Conservation (phyloP, 2,329 filamentous ascomycete species). For the Ophiocordyceps robertsii region DNA sequence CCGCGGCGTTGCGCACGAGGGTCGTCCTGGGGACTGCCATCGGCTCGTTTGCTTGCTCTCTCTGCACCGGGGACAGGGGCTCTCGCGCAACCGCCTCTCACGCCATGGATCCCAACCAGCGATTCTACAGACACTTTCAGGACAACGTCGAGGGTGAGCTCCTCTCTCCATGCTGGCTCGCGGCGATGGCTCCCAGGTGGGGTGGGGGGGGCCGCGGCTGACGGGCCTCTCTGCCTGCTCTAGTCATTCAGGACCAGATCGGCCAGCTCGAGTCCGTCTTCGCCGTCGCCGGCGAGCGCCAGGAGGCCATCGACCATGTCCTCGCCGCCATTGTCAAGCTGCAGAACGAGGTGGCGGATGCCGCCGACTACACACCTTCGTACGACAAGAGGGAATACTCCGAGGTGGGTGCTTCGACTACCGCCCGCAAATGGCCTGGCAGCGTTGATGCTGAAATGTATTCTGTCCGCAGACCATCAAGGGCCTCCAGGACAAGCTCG, state of each 20-base stretch:
- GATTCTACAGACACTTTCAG: constrained; percentile 77
- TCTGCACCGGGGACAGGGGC: too few relatives aligned
- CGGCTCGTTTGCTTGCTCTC: too few relatives aligned
- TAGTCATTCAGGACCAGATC: constrained; percentile 69
- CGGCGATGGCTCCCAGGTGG: too few relatives aligned
- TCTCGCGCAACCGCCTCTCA: too few relatives aligned
- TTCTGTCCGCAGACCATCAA: constrained; percentile 52
- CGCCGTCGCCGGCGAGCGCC: constrained; percentile 55
- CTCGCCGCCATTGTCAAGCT: constrained; percentile 67
- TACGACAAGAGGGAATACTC: constrained; percentile 84
- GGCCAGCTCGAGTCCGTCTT: constrained; percentile 49
- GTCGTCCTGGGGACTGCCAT: too few relatives aligned
- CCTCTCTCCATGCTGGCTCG: background rate
- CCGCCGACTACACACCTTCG: constrained; percentile 66
- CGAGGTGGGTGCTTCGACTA: constrained; percentile 39
- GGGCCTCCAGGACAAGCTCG: constrained; percentile 63
- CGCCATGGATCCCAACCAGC: constrained; percentile 45
- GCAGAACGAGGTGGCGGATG: constrained; percentile 75
- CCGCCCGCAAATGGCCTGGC: background rate
- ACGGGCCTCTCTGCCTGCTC: background rate
- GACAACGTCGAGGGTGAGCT: constrained; percentile 54
- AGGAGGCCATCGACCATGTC: constrained; percentile 69
- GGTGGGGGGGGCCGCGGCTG: too few relatives aligned
- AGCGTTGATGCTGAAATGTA: background rate
- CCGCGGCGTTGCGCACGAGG: too few relatives aligned